phyloP scores from a whole-genome alignment of 2,329 filamentous ascomycete species.

The Diaporthe eres region DNA sequence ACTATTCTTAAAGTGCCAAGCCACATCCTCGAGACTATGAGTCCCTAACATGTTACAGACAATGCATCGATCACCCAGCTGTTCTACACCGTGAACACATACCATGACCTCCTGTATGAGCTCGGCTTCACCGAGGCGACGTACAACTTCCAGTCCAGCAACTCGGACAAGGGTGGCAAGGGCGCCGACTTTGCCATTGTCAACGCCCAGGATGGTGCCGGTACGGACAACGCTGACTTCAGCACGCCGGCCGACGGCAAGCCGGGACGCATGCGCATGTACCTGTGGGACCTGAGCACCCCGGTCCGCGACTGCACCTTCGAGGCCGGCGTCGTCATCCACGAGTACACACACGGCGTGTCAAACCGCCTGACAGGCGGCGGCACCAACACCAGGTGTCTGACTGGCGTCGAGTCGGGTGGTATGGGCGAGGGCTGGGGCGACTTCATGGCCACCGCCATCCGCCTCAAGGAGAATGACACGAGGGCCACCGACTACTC shows the following conservation, averaged over 20 bases:
- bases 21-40: no score
- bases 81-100: conserved; percentile 72
- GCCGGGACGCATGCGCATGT: conserved; percentile 71
- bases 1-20: conserved; percentile 71
- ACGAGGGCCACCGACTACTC: conserved; percentile 61
- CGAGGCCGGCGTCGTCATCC: conserved; percentile 72
- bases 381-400: conserved; percentile 65
- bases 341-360: conserved; percentile 70
- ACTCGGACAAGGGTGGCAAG: conserved; percentile 65
- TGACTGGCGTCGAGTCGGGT: conserved; percentile 61
- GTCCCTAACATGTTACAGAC: background rate
- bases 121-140: conserved; percentile 71
- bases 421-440: conserved; percentile 73
- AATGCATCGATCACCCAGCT: conserved; percentile 66
- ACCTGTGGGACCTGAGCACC: conserved; percentile 64
- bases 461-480: conserved; percentile 61
- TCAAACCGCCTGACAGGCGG: conserved; percentile 72
- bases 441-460: conserved; percentile 68
- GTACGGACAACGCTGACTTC: conserved; percentile 71
- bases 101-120: conserved; percentile 70
- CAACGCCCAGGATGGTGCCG: conserved; percentile 69
- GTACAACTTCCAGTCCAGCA: conserved; percentile 73
- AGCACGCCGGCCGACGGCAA: conserved; percentile 66
- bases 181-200: conserved; percentile 68
- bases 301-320: conserved; percentile 69